Percentiles rank a stretch among this genome's conserved stretches.
These are phyloP conservation scores for Tieghemiomyces parasiticus DNA, from an alignment of 192 early-diverging fungal genomes.

Conservation along the genomic window DNA sequence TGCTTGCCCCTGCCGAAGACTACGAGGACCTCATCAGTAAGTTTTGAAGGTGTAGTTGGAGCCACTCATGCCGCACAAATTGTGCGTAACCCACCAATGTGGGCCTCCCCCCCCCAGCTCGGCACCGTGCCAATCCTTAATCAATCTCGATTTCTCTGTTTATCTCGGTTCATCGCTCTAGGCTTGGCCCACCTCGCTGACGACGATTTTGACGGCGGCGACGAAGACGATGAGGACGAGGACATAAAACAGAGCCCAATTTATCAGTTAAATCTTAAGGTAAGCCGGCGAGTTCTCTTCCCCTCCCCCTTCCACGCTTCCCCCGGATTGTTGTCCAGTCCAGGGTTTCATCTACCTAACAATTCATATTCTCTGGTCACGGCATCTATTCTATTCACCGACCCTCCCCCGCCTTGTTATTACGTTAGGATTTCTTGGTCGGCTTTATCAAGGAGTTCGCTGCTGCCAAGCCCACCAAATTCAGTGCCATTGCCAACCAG, in stretches of 20 bases:
- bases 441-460: slow-evolving; percentile 42
- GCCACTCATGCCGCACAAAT: not conserved
- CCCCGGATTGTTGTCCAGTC: not conserved
- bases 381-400: not conserved
- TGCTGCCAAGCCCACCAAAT: slow-evolving; percentile 22
- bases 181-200: slow-evolving; percentile 15
- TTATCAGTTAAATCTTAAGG: slow-evolving; percentile 49
- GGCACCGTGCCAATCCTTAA: not conserved
- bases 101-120: not conserved
- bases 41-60: not conserved
- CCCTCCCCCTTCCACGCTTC: not conserved
- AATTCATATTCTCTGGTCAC: not conserved
- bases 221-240: slow-evolving; percentile 40
- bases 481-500: not conserved
- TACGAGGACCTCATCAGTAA: slow-evolving; percentile 29
- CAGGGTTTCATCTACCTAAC: not conserved
- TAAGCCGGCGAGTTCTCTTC: slow-evolving; percentile 15
- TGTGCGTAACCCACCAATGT: not conserved
- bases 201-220: slow-evolving; percentile 27
- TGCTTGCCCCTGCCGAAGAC: slow-evolving; percentile 27
- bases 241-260: slow-evolving; percentile 51
- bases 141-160: not conserved
- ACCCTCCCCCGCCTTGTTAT: not conserved
- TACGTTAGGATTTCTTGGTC: slow-evolving; percentile 32
- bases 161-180: not conserved